These are phyloP conservation scores for Apophysomyces trapeziformis DNA, from an alignment of 371 early-diverging fungal species.

Conservation along the genomic window DNA sequence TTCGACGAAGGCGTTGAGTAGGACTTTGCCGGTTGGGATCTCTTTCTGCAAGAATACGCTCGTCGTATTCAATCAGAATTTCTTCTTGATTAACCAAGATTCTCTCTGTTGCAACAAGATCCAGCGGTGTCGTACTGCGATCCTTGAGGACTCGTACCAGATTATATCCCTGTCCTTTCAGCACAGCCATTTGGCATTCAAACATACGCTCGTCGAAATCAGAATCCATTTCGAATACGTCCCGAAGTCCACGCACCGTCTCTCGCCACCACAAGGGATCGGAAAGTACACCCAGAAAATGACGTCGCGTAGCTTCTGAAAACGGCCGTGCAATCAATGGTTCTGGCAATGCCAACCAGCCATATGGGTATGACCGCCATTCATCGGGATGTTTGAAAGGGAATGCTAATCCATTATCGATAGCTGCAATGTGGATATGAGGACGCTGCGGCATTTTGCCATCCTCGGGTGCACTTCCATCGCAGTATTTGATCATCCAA, in stretches of 20 bases:
- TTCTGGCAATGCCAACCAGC: slow-evolving; percentile 80
- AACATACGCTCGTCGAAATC: slow-evolving; percentile 87
- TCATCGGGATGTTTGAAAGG: slow-evolving; percentile 93
- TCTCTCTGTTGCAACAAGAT: slow-evolving; percentile 60
- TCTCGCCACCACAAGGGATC: slow-evolving; percentile 82
- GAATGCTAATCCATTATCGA: slow-evolving; percentile 93
- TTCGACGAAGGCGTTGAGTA: slow-evolving; percentile 29
- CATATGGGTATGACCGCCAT: slow-evolving; percentile 90
- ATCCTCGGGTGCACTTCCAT: slow-evolving; percentile 36
- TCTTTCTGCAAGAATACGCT: slow-evolving; percentile 24
- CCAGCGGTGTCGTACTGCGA: slow-evolving; percentile 58
- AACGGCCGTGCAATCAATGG: slow-evolving; percentile 67
- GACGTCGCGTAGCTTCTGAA: slow-evolving; percentile 65
- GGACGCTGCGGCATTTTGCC: slow-evolving; percentile 6
- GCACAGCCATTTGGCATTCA: slow-evolving; percentile 77
- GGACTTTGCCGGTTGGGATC: slow-evolving; percentile 12
- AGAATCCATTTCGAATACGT: slow-evolving; percentile 68
- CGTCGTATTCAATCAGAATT: slow-evolving; percentile 49
- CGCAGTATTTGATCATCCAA: slow-evolving; percentile 85
- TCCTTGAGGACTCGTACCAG: slow-evolving; percentile 71
- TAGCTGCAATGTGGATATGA: slow-evolving; percentile 79
- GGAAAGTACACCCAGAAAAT: slow-evolving; percentile 71
- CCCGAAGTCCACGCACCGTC: slow-evolving; percentile 67
- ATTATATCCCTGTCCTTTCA: slow-evolving; percentile 89
- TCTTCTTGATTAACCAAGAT: slow-evolving; percentile 62